These are phyloP conservation scores for Geranium incanum DNA, from an alignment of 441 rosid species.

Conservation along the genomic window DNA sequence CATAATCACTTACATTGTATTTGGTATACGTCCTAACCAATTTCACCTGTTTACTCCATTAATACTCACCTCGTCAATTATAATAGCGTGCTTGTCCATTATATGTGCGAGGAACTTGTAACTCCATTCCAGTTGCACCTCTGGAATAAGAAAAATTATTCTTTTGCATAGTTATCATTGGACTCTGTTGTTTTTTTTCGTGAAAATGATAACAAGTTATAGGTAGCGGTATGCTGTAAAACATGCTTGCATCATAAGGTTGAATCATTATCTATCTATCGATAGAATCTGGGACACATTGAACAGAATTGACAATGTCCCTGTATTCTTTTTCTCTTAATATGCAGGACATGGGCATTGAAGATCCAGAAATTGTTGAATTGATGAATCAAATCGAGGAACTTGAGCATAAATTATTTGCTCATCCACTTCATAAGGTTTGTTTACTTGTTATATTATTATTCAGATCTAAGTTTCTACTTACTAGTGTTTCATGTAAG, in stretches of 20 bases:
- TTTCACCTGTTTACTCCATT: background rate
- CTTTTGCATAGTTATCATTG: background rate
- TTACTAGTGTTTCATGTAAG: background rate
- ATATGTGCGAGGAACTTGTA: background rate
- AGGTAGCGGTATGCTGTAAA: background rate
- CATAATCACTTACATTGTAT: no score
- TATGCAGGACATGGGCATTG: conserved; percentile 88
- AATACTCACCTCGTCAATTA: no score
- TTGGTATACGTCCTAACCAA: no score
- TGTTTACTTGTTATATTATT: conserved; percentile 9
- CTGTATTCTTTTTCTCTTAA: conserved; percentile 13
- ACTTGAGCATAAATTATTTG: conserved; percentile 64
- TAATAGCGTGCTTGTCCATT: background rate
- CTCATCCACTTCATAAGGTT: conserved; percentile 92
- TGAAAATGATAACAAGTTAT: background rate
- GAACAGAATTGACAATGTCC: background rate
- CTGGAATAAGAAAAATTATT: no score
- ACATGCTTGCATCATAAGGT: background rate
- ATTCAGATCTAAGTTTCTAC: background rate
- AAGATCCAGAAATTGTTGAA: conserved; percentile 79
- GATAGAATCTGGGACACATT: background rate
- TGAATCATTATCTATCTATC: background rate
- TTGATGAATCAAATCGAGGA: conserved; percentile 76
- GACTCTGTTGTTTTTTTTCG: background rate
- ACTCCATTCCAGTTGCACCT: background rate